A percentile compares a stretch with the other conserved stretches of the same genome.
Conservation (phyloP, 192 early-diverging fungal genomes). For the Thoreauomyces humboldtii region DNA sequence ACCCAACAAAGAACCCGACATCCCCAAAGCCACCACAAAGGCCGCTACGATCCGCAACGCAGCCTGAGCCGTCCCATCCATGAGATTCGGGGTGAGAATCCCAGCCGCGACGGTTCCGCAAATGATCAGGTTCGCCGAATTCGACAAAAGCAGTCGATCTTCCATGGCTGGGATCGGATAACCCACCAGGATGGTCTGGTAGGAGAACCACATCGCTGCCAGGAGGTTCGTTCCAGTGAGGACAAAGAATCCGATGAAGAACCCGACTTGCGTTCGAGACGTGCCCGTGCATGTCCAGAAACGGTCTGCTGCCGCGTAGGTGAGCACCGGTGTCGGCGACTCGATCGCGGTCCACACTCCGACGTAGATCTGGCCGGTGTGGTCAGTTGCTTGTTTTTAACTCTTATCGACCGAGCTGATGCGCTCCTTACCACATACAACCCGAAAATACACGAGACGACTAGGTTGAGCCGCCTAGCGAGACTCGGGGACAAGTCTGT, state of each 20-base stretch:
- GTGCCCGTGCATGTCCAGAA: constrained; percentile 20
- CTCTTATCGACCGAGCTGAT: too few species aligned
- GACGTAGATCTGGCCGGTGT: constrained; percentile 7
- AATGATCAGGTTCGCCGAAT: constrained; percentile 10
- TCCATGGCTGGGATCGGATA: constrained; percentile 19
- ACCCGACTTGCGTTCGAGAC: neutral
- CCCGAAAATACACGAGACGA: too few species aligned
- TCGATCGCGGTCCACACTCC: constrained; percentile 1
- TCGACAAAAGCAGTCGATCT: constrained; percentile 12
- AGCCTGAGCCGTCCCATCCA: constrained; percentile 18
- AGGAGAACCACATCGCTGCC: neutral
- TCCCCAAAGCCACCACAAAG: neutral
- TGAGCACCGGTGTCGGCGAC: constrained; percentile 14
- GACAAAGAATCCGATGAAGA: constrained; percentile 1
- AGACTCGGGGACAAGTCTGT: neutral
- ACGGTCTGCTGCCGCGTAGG: neutral
- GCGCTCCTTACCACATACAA: too few species aligned
- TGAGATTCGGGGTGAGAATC: constrained; percentile 7
- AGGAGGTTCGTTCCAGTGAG: constrained; percentile 2
- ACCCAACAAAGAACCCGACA: neutral
- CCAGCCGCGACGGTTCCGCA: constrained; percentile 6
- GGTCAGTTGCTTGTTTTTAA: too few species aligned
- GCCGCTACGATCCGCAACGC: constrained; percentile 11
- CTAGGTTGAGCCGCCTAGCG: too few species aligned
- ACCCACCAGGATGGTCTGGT: constrained; percentile 10